phyloP scores from a whole-genome alignment of 441 rosid species.

The Manihot esculenta region DNA sequence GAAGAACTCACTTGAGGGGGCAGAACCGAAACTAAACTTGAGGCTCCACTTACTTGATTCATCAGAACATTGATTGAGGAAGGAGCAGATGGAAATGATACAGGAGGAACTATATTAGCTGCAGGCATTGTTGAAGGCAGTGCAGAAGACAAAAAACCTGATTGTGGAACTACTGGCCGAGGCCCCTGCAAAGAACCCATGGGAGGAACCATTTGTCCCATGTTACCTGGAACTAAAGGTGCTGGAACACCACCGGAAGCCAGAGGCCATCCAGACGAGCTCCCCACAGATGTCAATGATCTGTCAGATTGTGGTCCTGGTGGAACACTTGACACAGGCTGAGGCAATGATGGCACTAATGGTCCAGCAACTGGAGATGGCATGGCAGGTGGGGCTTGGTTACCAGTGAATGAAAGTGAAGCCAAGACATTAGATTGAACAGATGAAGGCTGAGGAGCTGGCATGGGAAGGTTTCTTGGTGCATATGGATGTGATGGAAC shows the following conservation, averaged over 20 bases:
- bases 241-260: slow-evolving; percentile 20
- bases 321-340: slow-evolving; percentile 29
- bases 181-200: slow-evolving; percentile 36
- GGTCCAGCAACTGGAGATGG: slow-evolving; percentile 38
- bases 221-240: slow-evolving; percentile 37
- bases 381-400: slow-evolving; percentile 40
- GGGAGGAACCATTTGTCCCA: slow-evolving; percentile 39
- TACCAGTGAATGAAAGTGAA: slow-evolving; percentile 33
- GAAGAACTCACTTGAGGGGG: slow-evolving; percentile 26
- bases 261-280: slow-evolving; percentile 41
- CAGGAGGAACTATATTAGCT: slow-evolving; percentile 23
- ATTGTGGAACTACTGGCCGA: slow-evolving; percentile 38
- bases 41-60: slow-evolving; percentile 29
- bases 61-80: slow-evolving; percentile 19
- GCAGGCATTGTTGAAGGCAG: slow-evolving; percentile 32
- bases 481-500: slow-evolving; percentile 36
- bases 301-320: slow-evolving; percentile 36
- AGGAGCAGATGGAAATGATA: slow-evolving; percentile 27
- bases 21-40: slow-evolving; percentile 29
- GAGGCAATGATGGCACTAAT: slow-evolving; percentile 37
- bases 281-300: slow-evolving; percentile 26
- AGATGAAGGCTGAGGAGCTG: slow-evolving; percentile 39
- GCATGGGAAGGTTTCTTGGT: slow-evolving; percentile 41
- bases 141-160: slow-evolving; percentile 31
- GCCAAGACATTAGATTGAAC: slow-evolving; percentile 33